Base-by-base conservation (phyloP, 2,329 filamentous ascomycete species). In the Colletotrichum sp. region DNA sequence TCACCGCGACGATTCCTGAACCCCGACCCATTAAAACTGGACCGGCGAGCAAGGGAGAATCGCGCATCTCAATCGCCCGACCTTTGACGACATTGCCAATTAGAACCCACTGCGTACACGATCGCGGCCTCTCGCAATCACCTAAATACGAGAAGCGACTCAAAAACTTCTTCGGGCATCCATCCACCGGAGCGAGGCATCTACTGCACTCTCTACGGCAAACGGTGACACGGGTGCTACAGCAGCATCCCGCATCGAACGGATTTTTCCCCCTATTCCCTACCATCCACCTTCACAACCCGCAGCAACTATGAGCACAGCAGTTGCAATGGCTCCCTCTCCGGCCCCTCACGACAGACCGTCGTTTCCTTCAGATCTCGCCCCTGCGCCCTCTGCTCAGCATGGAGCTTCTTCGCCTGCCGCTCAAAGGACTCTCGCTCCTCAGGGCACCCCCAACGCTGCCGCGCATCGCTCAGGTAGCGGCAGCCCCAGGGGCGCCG, bases 311-410 rank as follows among this genome's bases (percentile, higher is more conserved):
- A 93, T 93, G 92, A 93, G 91, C 87, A 88, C 92, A 83, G 91
- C 91, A 84, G 90, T 93, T 83, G 91, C 91, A 81, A 93, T 93
- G 92, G 91, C 90, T 82, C 91, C 91, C 79, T 93, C 92, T 83
- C 92, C 91, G 81, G 91, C 91, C 85, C 91, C 91, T 79, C 91
- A 93, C 83, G 91, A 93, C 83, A 88, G 91, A 83, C 86, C 90
- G 75, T 87, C 88, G n/a, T 91, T 90, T 79, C 85, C 88, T 81
- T 87, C 88, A 78, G 90, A 89, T 79, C 83, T 88, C 77, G 85
- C 86, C 78, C 84, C 86, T 72, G 79, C 81, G 16, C 60, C 70
- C 48, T 71, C 72, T 16, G 52, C 73, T 5, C 76, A 79, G 62
- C 78, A 81, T 61, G 80, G 84, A 52, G 80, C 83, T 61, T 80